Evolutionary conservation across 2,329 filamentous ascomycete species (phyloP).

Genomic region (Pleochaeta shiraiana): DNA sequence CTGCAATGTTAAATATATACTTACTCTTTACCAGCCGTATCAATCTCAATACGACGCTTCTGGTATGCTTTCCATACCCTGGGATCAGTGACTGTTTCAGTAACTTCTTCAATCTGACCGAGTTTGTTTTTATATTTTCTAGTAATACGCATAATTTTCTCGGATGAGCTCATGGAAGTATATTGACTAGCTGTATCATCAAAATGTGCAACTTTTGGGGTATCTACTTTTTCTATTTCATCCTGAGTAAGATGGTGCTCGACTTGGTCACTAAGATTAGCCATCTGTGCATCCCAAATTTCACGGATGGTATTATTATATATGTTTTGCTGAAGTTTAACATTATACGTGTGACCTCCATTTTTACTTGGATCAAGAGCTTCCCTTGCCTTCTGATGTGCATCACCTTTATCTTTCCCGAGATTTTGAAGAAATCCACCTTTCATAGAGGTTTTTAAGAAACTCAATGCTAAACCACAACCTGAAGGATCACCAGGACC

Average conservation of each 20-base stretch:
- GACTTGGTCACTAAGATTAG: constrained; percentile 51
- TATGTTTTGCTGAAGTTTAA: constrained; percentile 76
- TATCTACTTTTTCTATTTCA: constrained; percentile 36
- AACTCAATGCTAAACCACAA: constrained; percentile 84
- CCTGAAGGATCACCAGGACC: constrained; percentile 90
- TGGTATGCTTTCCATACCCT: constrained; percentile 79
- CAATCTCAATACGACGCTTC: constrained; percentile 35
- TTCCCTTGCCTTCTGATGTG: constrained; percentile 34
- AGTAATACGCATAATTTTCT: constrained; percentile 51
- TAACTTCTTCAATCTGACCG: constrained; percentile 37
- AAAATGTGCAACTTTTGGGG: constrained; percentile 42
- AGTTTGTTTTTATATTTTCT: constrained; percentile 41
- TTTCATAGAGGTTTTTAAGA: constrained; percentile 98
- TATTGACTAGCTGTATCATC: constrained; percentile 67
- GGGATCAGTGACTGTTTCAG: constrained; percentile 49
- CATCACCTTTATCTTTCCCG: constrained; percentile 20
- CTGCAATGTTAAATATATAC: neutral
- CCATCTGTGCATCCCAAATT: constrained; percentile 80
- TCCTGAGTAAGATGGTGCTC: constrained; percentile 30
- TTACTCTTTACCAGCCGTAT: constrained; percentile 22
- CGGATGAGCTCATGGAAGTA: constrained; percentile 42
- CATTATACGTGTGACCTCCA: constrained; percentile 92
- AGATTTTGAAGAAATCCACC: constrained; percentile 78
- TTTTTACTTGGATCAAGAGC: constrained; percentile 79
- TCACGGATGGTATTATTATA: constrained; percentile 81